These are phyloP conservation scores for Botrytis medusae DNA, from an alignment of 2,329 filamentous ascomycete genomes.

Conservation along the genomic window DNA sequence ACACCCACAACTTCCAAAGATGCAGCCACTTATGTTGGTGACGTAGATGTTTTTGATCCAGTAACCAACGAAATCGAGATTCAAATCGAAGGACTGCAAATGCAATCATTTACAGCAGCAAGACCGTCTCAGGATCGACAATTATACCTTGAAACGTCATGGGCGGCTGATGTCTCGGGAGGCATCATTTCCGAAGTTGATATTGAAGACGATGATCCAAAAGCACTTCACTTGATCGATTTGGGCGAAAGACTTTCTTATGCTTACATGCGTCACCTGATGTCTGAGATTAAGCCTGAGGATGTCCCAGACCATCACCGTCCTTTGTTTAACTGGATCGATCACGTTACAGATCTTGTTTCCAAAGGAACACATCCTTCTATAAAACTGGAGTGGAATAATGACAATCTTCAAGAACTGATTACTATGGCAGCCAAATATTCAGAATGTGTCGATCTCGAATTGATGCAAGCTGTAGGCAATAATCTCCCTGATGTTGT, in stretches of 20 bases:
- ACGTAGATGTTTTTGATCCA: slow-evolving; percentile 17
- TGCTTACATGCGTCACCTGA: slow-evolving; percentile 14
- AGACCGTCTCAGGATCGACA: slow-evolving; percentile 29
- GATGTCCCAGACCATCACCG: slow-evolving; percentile 15
- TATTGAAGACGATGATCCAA: slow-evolving; percentile 23
- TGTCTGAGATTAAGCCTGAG: slow-evolving; percentile 12
- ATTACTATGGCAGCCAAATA: slow-evolving; percentile 16
- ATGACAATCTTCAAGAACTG: slow-evolving; percentile 19
- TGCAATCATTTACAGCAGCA: slow-evolving; percentile 29
- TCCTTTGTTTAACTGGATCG: slow-evolving; percentile 21
- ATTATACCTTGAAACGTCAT: slow-evolving; percentile 30
- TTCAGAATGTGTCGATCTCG: slow-evolving; percentile 24
- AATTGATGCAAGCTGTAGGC: slow-evolving; percentile 29
- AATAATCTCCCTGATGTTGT: slow-evolving; percentile 29
- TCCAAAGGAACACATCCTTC: slow-evolving; percentile 23
- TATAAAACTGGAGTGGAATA: slow-evolving; percentile 27
- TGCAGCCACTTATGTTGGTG: slow-evolving; percentile 11
- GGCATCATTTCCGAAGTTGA: slow-evolving; percentile 24
- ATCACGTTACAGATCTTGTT: slow-evolving; percentile 24
- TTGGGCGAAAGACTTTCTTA: slow-evolving; percentile 23
- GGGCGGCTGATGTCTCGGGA: slow-evolving; percentile 27
- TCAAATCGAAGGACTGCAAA: slow-evolving; percentile 30
- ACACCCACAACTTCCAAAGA: slow-evolving; percentile 7
- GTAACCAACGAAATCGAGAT: slow-evolving; percentile 24
- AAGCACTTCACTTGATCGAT: slow-evolving; percentile 24